Conservation (phyloP, 768 basidiomycete genomes). For the Leccinum rimulosum region DNA sequence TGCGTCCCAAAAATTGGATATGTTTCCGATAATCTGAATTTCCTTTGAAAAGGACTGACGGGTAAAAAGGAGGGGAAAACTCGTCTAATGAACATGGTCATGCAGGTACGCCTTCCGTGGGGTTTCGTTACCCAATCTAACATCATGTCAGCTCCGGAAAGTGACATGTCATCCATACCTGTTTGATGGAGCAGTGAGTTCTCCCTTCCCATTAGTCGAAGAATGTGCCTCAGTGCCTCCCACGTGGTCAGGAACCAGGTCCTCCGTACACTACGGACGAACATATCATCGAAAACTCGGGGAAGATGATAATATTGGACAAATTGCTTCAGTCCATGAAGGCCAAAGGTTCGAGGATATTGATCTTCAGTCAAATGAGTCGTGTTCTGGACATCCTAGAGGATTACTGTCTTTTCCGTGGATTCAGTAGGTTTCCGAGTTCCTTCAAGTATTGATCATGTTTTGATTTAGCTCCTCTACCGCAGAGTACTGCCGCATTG, state of each 20-base stretch:
- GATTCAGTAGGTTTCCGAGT: constrained; percentile 61
- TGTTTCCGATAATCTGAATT: background rate
- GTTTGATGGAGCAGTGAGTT: constrained; percentile 82
- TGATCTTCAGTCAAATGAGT: constrained; percentile 99
- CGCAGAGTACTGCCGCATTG: constrained; percentile 93
- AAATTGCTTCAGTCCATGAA: constrained; percentile 87
- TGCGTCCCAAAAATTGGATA: background rate
- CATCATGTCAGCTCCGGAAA: constrained; percentile 54
- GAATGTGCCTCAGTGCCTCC: background rate
- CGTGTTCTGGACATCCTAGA: constrained; percentile 95
- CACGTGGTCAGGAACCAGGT: constrained; percentile 75
- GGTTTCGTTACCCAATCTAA: background rate
- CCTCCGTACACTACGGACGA: constrained; percentile 98
- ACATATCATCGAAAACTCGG: constrained; percentile 90
- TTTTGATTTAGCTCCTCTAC: constrained; percentile 2
- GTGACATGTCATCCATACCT: constrained; percentile 91
- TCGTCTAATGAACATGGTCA: constrained; percentile 96
- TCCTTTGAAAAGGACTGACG: constrained; percentile 58
- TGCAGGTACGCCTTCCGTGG: constrained; percentile 65
- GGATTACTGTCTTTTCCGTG: constrained; percentile 92
- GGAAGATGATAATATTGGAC: constrained; percentile 98
- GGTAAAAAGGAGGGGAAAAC: constrained; percentile 99
- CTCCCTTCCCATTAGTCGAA: background rate
- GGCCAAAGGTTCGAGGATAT: constrained; percentile 87
- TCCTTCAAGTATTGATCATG: background rate